Evolutionary conservation across 345 rosid genomes (phyloP), one percentile per base, ranked within the genome.

Genomic region (Arabidopsis thaliana): DNA sequence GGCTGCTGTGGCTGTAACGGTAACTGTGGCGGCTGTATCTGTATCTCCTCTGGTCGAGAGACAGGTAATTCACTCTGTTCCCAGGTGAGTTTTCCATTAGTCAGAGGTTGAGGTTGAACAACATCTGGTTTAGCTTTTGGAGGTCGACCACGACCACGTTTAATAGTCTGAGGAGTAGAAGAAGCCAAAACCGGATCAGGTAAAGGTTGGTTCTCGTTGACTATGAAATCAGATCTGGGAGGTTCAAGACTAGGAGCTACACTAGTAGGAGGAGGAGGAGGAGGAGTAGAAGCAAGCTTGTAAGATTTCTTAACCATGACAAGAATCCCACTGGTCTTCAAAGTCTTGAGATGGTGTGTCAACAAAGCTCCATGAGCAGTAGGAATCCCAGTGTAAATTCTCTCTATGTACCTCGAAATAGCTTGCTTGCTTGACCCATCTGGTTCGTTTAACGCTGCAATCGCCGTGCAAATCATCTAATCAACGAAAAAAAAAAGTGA

Each of bases 401-500:
- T 69, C 78, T 87, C 91, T 38, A 92, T 89, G 79, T 84, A 90
- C 83, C 89, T 90, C 4, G 89, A 78, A 46, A 95, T 95, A 0
- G 97, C 92, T 68, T 83, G 78, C 85, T 83, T 92, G 77, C 97
- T 92, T 62, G 98, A 95, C 10, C 98, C 99, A 11, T 88, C 86
- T 13, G 72, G 77, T 63, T 90, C 97, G 46, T 86, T 92, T 76
- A 90, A 78, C 46, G 91, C 89, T 42, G 83, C 65, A 44, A 95
- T 89, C 64, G 98, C 99, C 24, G 86, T 79, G 8, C 57, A 76
- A 41, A 95, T 90, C 96, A 95, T 92, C 97, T 93, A 40, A 46
- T 64, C 30, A 28, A 28, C 2, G 1, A 7, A 25, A 6, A 32
- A 24, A 7, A 65, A 16, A 71, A 5, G 28, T 64, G 1, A 56